Evolutionary conservation across 139 green algal genomes (phyloP), one percentile per base, ranked within the genome.

Genomic region (Haematococcus sp.): DNA sequence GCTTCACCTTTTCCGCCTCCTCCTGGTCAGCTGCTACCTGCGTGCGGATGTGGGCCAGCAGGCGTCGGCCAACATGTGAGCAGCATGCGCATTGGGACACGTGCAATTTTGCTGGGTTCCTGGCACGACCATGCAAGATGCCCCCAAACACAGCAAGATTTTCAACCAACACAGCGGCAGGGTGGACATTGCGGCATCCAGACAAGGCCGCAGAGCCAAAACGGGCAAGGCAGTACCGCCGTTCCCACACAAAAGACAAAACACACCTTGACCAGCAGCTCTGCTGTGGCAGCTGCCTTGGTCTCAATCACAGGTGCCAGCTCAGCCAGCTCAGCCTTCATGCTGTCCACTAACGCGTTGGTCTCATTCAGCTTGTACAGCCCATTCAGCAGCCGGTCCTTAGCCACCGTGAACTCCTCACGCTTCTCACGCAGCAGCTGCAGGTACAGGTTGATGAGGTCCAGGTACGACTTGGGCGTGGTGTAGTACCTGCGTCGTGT

Each of bases 381-480:
- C 13, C 92, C 92, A 67, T 93, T 92, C 22, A 90, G 73, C 61
- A 97, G 70, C 20, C 91, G 78, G 72, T 94, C 89, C 27, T 80
- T 75, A 16, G 87, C 82, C 1, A 65, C 58, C 11, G 63, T 55
- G 4, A 87, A 63, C 78, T 91, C 82, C 40, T 81, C 76, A 25
- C 84, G 78, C 74, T 91, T 92, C 73, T 87, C 79, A 25, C 30
- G 49, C 40, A 92, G 82, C 44, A 95, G 81, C 71, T 82, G 71
- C 28, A 88, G 84, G 83, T 95, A 97, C 22, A 94, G 82, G 65
- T 88, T 89, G 71, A 97, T 95, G 17, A 97, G 84, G 79, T 97
- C 92, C 51, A 95, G 80, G 79, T 95, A 97, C 51, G 74, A 89
- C 82, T 95, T 97, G 51, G 92, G 92, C 20, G 91, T 95, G 28